A percentile compares a stretch with the other conserved stretches of the same genome.
phyloP scores from a whole-genome alignment of 768 basidiomycete species.

The Hygrophorus russula region DNA sequence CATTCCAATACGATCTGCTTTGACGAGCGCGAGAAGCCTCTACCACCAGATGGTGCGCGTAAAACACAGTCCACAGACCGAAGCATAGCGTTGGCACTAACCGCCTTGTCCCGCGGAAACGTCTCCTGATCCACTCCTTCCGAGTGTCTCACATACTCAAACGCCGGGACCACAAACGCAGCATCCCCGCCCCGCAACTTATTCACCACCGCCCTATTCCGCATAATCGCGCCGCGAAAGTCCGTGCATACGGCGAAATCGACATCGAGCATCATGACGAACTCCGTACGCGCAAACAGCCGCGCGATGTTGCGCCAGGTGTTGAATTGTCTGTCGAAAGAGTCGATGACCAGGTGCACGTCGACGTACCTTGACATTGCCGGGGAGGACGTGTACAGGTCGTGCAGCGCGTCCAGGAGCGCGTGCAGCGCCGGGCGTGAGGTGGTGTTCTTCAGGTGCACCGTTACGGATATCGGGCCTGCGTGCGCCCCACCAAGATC shows the following conservation, averaged over 20 bases:
- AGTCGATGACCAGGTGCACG: slow-evolving; percentile 77
- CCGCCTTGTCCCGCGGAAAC: slow-evolving; percentile 66
- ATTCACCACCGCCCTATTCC: slow-evolving; percentile 26
- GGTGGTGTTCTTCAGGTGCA: slow-evolving; percentile 55
- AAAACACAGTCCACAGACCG: background rate
- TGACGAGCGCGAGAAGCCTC: slow-evolving; percentile 50
- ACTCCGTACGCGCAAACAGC: slow-evolving; percentile 73
- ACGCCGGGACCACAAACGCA: slow-evolving; percentile 78
- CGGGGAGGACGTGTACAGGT: slow-evolving; percentile 55
- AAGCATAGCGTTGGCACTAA: slow-evolving; percentile 17
- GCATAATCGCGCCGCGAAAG: slow-evolving; percentile 49
- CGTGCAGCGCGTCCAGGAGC: slow-evolving; percentile 52
- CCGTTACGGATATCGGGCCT: slow-evolving; percentile 81
- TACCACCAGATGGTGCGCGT: slow-evolving; percentile 12
- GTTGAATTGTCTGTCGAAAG: slow-evolving; percentile 79
- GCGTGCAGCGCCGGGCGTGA: slow-evolving; percentile 24
- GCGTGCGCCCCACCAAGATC: no score
- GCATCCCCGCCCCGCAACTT: slow-evolving; percentile 47
- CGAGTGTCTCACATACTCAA: slow-evolving; percentile 60
- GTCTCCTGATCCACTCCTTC: slow-evolving; percentile 46
- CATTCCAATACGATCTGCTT: slow-evolving; percentile 47
- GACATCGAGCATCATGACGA: slow-evolving; percentile 86
- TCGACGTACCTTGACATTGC: slow-evolving; percentile 64
- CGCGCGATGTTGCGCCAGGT: slow-evolving; percentile 84
- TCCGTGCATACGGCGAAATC: slow-evolving; percentile 82